Base-by-base conservation (phyloP, 1,284 basidiomycete species). In the Thecaphora thlaspeos region DNA sequence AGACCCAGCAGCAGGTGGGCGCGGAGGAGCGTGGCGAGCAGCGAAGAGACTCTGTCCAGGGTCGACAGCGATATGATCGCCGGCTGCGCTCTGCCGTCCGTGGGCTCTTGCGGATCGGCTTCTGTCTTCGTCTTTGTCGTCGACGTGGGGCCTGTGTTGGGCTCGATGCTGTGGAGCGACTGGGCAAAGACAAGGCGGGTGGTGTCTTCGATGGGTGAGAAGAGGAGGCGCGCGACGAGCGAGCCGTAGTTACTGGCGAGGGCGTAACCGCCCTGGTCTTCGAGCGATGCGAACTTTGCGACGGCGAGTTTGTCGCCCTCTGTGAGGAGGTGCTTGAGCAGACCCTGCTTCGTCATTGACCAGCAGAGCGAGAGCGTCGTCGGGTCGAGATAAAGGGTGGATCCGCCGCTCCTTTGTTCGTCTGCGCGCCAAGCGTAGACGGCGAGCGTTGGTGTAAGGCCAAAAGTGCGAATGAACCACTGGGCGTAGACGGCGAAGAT, bases 301-400 rank as follows among this genome's bases (percentile, higher is more conserved):
- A 76, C 61, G 4, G 75, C 75, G 43, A 98, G 81, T 70, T 95
- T 91, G 79, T 99, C 95, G 11, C 90, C 91, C 76, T 98, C 95
- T 0, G 93, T 97, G 26, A 99, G 81, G 61, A 94, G 83, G 75
- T 98, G 93, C 77, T 98, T 98, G 68, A 97, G 82, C 3, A 95
- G 68, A 2, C 88, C 90, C 77, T 96, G 92, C 7, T 81, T 82
- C 4, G 88, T 90, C 84, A 97, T 90, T 0, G 87, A 89, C 48
- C 84, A 78, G 0, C 88, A 86, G 2, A 93, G 81, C 24, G 48
- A 51, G 40, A 64, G 38, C 0, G 51, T 60, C 4, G 41, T 19
- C 1, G 41, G 21, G 40, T 69, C 59, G n/a, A 69, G 12, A 15
- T 34, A 34, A 15, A 11, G 4, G 32, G 10, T 17, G 32, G 15